Conservation (phyloP, 225 moss, liverwort and hornwort species). For the Antitrichia curtipendula region DNA sequence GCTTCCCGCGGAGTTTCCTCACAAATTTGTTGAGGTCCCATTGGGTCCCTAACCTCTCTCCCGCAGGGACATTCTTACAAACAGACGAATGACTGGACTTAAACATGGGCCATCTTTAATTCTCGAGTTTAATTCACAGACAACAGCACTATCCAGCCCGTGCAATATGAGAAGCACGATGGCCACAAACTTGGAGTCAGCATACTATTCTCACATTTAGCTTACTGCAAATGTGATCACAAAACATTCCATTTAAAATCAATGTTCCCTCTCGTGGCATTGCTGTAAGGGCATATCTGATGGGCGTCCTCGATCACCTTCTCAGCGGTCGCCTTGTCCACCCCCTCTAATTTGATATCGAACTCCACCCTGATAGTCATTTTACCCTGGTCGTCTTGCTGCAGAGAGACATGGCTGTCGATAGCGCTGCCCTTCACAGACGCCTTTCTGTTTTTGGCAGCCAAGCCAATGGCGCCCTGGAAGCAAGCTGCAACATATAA, state of each 20-base stretch:
- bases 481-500: conserved; percentile 26
- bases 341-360: conserved; percentile 35
- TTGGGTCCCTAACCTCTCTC: neutral
- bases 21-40: neutral
- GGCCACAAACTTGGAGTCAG: neutral
- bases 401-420: conserved; percentile 27
- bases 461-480: conserved; percentile 28
- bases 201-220: neutral
- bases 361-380: conserved; percentile 15
- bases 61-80: neutral
- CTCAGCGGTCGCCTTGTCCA: conserved; percentile 33
- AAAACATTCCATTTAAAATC: conserved; percentile 25
- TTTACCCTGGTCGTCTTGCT: conserved; percentile 8
- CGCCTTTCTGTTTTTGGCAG: conserved; percentile 27
- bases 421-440: conserved; percentile 26
- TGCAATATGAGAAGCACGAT: neutral
- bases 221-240: neutral
- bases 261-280: conserved; percentile 41
- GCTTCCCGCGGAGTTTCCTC: neutral
- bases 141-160: neutral
- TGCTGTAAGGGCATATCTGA: conserved; percentile 52
- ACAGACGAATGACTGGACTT: neutral
- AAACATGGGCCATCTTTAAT: neutral
- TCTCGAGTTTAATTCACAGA: neutral
- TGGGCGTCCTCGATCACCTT: conserved; percentile 38